A percentile compares a stretch with the other conserved stretches of the same genome.
Conservation (phyloP, 2,329 filamentous ascomycete genomes). For the Xylaria sp. region DNA sequence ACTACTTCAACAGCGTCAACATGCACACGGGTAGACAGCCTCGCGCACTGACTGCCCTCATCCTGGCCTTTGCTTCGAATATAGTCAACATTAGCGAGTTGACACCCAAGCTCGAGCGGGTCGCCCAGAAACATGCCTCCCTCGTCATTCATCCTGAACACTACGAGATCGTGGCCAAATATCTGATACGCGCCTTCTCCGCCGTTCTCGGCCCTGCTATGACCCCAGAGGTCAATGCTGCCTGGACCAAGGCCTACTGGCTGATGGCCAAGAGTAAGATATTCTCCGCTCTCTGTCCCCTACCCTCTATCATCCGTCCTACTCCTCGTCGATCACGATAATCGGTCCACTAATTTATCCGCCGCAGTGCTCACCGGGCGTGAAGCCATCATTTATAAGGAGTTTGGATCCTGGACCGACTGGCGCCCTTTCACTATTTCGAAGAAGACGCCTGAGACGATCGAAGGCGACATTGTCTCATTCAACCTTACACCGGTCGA, state of each 20-base stretch:
- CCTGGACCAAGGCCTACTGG: constrained; percentile 78
- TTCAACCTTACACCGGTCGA: constrained; percentile 76
- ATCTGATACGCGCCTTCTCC: constrained; percentile 73
- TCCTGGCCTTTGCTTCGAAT: constrained; percentile 76
- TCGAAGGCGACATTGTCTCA: constrained; percentile 70
- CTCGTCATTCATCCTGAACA: constrained; percentile 74
- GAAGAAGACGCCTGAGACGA: constrained; percentile 70
- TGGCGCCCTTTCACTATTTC: constrained; percentile 75
- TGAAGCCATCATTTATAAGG: constrained; percentile 70
- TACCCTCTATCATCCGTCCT: not conserved
- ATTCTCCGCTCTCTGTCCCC: not conserved
- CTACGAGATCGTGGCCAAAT: constrained; percentile 75
- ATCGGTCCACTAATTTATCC: not conserved
- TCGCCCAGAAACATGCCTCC: constrained; percentile 78
- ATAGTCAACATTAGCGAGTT: constrained; percentile 71
- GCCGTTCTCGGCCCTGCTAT: constrained; percentile 73
- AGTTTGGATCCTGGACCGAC: constrained; percentile 69
- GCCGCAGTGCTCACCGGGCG: constrained; percentile 68
- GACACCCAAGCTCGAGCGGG: constrained; percentile 63
- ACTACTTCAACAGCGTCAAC: constrained; percentile 76
- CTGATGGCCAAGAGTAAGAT: constrained; percentile 68
- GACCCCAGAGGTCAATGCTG: constrained; percentile 70
- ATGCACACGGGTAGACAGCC: constrained; percentile 71
- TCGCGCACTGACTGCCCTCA: constrained; percentile 68
- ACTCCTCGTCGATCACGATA: not conserved